These are phyloP conservation scores for Thalassiosira mediterranea DNA, from an alignment of 352 stramenopile species.

Conservation along the genomic window DNA sequence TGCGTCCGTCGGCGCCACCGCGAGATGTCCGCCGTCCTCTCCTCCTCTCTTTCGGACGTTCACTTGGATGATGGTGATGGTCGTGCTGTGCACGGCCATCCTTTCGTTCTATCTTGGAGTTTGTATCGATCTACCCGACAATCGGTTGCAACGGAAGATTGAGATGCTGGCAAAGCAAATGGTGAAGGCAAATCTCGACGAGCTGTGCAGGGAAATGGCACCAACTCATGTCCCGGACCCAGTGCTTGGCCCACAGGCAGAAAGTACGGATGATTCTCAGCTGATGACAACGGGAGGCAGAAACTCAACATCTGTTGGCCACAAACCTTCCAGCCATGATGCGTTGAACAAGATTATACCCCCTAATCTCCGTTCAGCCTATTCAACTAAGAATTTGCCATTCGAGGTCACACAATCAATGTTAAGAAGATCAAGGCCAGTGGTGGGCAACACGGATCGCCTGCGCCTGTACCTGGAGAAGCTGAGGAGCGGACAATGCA, in stretches of 20 bases:
- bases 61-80: conserved; percentile 33
- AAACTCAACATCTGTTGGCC: too few species aligned
- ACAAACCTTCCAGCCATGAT: too few species aligned
- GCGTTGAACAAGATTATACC: too few species aligned
- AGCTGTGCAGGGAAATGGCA: conserved; percentile 16
- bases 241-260: neutral
- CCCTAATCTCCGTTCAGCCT: too few species aligned
- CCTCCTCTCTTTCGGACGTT: conserved; percentile 4
- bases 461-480: conserved; percentile 45
- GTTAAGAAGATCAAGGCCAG: conserved; percentile 29
- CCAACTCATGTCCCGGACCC: neutral
- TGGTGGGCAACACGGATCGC: conserved; percentile 50
- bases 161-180: conserved; percentile 22
- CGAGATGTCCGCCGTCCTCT: neutral
- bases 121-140: conserved; percentile 14
- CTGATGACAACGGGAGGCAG: conserved; percentile 35
- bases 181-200: conserved; percentile 15
- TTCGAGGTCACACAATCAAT: conserved; percentile 33
- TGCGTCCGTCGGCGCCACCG: too few species aligned
- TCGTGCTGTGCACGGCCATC: conserved; percentile 27
- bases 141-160: conserved; percentile 26
- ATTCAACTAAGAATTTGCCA: too few species aligned
- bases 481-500: conserved; percentile 40
- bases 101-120: conserved; percentile 44
- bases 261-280: neutral